Percentiles rank a stretch among this genome's conserved stretches.
Evolutionary conservation across 1,284 basidiomycete species (phyloP).

Genomic region (Bondarzewia mesenterica): DNA sequence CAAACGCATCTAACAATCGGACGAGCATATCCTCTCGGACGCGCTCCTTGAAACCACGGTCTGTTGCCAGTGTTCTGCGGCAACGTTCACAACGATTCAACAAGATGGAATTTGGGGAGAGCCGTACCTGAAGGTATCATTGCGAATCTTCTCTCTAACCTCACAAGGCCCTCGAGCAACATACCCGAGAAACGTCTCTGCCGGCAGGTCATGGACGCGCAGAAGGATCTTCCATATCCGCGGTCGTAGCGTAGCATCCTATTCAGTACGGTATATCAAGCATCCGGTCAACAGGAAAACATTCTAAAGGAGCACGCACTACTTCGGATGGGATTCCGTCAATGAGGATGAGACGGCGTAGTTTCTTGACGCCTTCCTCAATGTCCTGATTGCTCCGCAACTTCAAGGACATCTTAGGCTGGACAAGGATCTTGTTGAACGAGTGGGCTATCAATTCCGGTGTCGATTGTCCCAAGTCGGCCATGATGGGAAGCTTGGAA

Average conservation of each 20-base stretch:
- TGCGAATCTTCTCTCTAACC: slow-evolving; percentile 84
- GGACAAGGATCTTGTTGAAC: slow-evolving; percentile 70
- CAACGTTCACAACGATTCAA: slow-evolving; percentile 15
- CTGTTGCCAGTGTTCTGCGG: slow-evolving; percentile 84
- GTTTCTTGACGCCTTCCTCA: slow-evolving; percentile 74
- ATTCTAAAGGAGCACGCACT: slow-evolving; percentile 32
- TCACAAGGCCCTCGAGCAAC: slow-evolving; percentile 80
- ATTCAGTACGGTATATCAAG: background rate
- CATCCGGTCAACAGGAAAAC: background rate
- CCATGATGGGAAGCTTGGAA: background rate
- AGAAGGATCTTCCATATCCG: slow-evolving; percentile 91
- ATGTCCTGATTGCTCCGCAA: slow-evolving; percentile 58
- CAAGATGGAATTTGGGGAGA: background rate
- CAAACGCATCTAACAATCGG: slow-evolving; percentile 90
- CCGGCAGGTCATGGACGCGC: slow-evolving; percentile 68
- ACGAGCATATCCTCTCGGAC: slow-evolving; percentile 97
- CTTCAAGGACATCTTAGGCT: slow-evolving; percentile 54
- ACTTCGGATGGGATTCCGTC: slow-evolving; percentile 76
- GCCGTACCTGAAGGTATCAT: slow-evolving; percentile 67
- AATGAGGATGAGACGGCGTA: slow-evolving; percentile 77
- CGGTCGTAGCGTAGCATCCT: slow-evolving; percentile 73
- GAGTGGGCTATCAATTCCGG: slow-evolving; percentile 33
- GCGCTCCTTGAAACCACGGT: slow-evolving; percentile 89
- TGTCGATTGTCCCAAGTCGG: background rate
- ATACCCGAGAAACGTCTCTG: slow-evolving; percentile 73